Evolutionary conservation across 2,329 filamentous ascomycete species (phyloP), one percentile per base, ranked within the genome.

Genomic region (Periconia sp.): DNA sequence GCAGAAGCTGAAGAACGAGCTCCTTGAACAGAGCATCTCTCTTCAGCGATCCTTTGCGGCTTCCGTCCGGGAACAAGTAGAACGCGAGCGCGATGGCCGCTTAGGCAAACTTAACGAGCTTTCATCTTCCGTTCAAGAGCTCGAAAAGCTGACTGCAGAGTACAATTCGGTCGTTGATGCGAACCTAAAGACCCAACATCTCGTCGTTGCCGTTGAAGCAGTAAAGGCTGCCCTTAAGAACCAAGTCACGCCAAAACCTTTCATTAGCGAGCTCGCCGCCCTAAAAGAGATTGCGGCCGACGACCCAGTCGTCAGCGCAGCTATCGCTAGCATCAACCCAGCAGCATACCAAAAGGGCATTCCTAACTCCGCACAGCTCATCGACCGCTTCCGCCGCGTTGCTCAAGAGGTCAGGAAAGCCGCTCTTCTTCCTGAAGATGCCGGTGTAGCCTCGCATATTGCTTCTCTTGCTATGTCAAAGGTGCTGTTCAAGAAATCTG

Each of bases 251-350:
- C 88, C 92, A 15, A 82, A 84, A 29, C 94, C 94, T 4, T 99
- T 99, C 69, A 83, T 96, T 63, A 85, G 86, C 50, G 94, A 99
- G 76, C 84, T 99, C 11, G 89, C 95, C 15, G 94, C 94, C 3
- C 82, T 99, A 41, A 96, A 96, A 75, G 91, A 96, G 71, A 89
- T 96, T 56, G 89, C 90, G 4, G 80, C 82, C 21, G 87, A 90
- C 37, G 89, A 96, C 67, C 77, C 88, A 1, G 87, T 97, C 5
- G 90, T 99, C 47, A 86, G 90, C 58, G 92, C 92, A 4, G 94
- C 94, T 46, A 95, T 99, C 61, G 88, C 89, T n/a, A 95, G 91
- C 21, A 95, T 99, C 72, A 95, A 95, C 77, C 94, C 94, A 3
- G 78, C 82, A 9, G 90, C 94, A 15, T 99, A 99, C 77, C 94